Conservation (phyloP, 129 eudicot genomes). For the Artemisia tridentata region DNA sequence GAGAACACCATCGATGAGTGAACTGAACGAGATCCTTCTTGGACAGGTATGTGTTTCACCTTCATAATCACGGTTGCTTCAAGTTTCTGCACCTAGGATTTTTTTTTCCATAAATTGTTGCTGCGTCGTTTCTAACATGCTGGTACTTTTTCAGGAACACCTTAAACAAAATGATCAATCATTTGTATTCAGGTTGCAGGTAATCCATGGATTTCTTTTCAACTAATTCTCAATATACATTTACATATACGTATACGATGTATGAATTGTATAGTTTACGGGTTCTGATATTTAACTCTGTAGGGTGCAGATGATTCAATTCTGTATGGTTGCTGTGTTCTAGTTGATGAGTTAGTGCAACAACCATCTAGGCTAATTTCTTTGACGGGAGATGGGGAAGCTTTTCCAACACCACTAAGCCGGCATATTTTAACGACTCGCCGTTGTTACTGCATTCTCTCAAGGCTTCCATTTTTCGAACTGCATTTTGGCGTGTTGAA, state of each 20-base stretch:
- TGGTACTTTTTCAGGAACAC: slow-evolving; percentile 77
- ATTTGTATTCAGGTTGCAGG: slow-evolving; percentile 96
- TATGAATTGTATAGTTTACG: background rate
- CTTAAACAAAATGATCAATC: slow-evolving; percentile 88
- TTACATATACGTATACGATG: background rate
- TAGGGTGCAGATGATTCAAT: slow-evolving; percentile 98
- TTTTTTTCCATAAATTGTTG: background rate
- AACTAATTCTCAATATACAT: background rate
- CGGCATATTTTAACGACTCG: slow-evolving; percentile 85
- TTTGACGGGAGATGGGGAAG: slow-evolving; percentile 57
- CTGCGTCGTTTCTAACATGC: slow-evolving; percentile 18
- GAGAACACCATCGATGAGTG: slow-evolving; percentile 99
- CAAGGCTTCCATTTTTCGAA: slow-evolving; percentile 91
- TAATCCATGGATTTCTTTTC: slow-evolving; percentile 32
- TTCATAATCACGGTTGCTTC: slow-evolving; percentile 6
- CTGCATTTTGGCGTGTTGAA: slow-evolving; percentile 92
- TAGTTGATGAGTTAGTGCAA: slow-evolving; percentile 88
- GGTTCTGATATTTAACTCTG: slow-evolving; percentile 16
- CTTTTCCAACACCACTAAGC: slow-evolving; percentile 41
- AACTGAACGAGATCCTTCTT: slow-evolving; percentile 85
- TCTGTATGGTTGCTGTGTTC: slow-evolving; percentile 91
- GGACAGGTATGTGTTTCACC: slow-evolving; percentile 72
- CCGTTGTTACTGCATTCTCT: slow-evolving; percentile 93
- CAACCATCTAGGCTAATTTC: slow-evolving; percentile 86
- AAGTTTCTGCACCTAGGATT: slow-evolving; percentile 1